Percentiles rank a stretch among this genome's conserved stretches.
Evolutionary conservation across 2,329 filamentous ascomycete genomes (phyloP).

Genomic region (Dothistroma pini): DNA sequence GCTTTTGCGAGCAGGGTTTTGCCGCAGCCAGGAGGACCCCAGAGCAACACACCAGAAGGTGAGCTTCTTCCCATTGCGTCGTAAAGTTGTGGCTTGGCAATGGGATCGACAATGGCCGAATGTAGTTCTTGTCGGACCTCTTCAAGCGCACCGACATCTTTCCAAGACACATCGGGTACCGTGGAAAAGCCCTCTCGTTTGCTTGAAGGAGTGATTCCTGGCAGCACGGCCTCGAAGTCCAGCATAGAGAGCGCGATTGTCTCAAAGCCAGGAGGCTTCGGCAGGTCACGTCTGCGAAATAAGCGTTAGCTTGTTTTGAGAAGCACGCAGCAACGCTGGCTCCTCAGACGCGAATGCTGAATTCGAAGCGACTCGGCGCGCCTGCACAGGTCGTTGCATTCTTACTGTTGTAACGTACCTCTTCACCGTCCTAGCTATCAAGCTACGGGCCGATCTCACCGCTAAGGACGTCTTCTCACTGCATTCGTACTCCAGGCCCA

Average conservation of each 20-base stretch:
- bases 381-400: too few relatives aligned
- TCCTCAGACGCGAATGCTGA: too few relatives aligned
- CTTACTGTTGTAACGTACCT: constrained; percentile 36
- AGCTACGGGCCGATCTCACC: constrained; percentile 3
- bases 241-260: constrained; percentile 58
- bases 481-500: constrained; percentile 30
- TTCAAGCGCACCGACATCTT: constrained; percentile 80
- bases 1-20: constrained; percentile 96
- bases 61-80: constrained; percentile 71
- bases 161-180: constrained; percentile 89
- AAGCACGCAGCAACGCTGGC: too few relatives aligned
- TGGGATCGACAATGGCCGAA: constrained; percentile 84
- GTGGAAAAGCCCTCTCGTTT: constrained; percentile 94
- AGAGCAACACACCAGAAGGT: constrained; percentile 84
- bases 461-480: constrained; percentile 19
- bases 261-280: constrained; percentile 53
- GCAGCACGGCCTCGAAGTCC: constrained; percentile 71
- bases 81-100: constrained; percentile 76
- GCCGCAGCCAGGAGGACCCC: constrained; percentile 94
- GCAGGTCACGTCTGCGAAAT: constrained; percentile 38
- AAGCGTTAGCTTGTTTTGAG: constrained; percentile 6
- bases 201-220: constrained; percentile 72
- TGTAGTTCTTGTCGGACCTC: constrained; percentile 77
- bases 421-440: constrained; percentile 37
- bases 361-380: too few relatives aligned